These are phyloP conservation scores for Penicillium corylophilum DNA, from an alignment of 2,329 filamentous ascomycete species.

Conservation along the genomic window DNA sequence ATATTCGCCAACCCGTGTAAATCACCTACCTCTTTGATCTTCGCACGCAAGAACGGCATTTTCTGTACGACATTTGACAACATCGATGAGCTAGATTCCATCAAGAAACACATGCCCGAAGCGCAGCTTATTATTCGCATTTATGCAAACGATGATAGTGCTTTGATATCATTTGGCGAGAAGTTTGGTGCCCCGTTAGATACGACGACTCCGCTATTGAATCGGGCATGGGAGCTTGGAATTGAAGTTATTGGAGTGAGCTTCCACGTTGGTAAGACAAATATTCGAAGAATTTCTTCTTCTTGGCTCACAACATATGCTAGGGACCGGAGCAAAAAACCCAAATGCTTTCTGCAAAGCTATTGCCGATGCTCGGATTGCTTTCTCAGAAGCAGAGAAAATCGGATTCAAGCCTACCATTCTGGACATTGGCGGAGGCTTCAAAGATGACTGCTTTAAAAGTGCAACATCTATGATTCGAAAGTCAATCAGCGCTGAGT, in stretches of 20 bases:
- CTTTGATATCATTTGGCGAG: constrained; percentile 14
- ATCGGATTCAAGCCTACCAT: constrained; percentile 17
- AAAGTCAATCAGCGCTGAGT: constrained; percentile 6
- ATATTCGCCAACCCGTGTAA: constrained; percentile 32
- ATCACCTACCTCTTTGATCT: constrained; percentile 15
- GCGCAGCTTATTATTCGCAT: constrained; percentile 25
- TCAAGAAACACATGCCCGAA: constrained; percentile 19
- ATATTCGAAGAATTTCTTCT: not conserved
- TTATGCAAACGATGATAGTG: constrained; percentile 18
- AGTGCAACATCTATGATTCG: constrained; percentile 13
- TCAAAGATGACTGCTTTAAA: constrained; percentile 24
- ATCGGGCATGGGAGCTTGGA: constrained; percentile 21
- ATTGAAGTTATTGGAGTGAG: constrained; percentile 28
- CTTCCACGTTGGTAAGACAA: constrained; percentile 28
- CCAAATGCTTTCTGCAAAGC: constrained; percentile 18
- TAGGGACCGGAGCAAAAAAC: constrained; percentile 21
- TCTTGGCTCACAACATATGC: not conserved
- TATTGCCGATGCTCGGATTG: constrained; percentile 17
- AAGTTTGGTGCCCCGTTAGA: constrained; percentile 26
- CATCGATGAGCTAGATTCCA: constrained; percentile 27
- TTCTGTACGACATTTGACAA: constrained; percentile 29
- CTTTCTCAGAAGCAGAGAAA: constrained; percentile 14
- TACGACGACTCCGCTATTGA: constrained; percentile 15
- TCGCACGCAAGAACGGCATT: constrained; percentile 20
- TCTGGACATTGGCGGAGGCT: constrained; percentile 32